phyloP scores from a whole-genome alignment of 495 filamentous ascomycete species.

The Astrocystis sublimbata region DNA sequence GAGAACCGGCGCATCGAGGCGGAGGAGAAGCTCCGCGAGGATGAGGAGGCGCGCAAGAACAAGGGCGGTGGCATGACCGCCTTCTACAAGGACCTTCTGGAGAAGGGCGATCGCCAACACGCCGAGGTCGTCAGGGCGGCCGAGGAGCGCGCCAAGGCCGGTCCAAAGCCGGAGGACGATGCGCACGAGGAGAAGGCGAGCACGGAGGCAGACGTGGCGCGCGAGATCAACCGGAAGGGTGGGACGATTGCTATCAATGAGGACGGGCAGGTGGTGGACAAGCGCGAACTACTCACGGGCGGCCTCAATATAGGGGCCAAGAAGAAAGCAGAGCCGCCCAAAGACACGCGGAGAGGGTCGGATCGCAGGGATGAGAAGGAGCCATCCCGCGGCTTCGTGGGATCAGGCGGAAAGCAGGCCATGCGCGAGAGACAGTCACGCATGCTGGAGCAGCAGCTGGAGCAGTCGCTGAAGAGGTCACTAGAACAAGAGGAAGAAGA shows the following conservation, averaged over 20 bases:
- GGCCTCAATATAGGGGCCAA: slow-evolving; percentile 79
- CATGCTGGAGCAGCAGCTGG: slow-evolving; percentile 83
- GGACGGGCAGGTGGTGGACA: slow-evolving; percentile 92
- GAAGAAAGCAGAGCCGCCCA: slow-evolving; percentile 40
- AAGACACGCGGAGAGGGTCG: slow-evolving; percentile 34
- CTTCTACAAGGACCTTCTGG: slow-evolving; percentile 83
- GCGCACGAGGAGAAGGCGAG: slow-evolving; percentile 56
- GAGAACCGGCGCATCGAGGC: slow-evolving; percentile 76
- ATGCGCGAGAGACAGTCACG: slow-evolving; percentile 80
- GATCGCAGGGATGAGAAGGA: slow-evolving; percentile 38
- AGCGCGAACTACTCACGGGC: slow-evolving; percentile 82
- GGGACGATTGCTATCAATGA: slow-evolving; percentile 79
- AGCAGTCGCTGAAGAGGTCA: slow-evolving; percentile 69
- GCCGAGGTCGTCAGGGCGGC: slow-evolving; percentile 65
- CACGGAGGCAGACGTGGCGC: slow-evolving; percentile 69
- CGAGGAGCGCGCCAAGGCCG: slow-evolving; percentile 62
- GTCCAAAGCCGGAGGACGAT: slow-evolving; percentile 43
- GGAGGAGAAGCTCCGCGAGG: slow-evolving; percentile 73
- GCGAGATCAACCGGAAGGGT: slow-evolving; percentile 70
- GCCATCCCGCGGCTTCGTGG: slow-evolving; percentile 47
- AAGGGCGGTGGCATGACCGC: slow-evolving; percentile 76
- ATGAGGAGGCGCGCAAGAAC: slow-evolving; percentile 65
- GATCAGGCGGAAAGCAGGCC: slow-evolving; percentile 55
- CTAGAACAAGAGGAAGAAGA: slow-evolving; percentile 75
- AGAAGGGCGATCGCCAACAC: slow-evolving; percentile 75